Conservation (phyloP, 345 rosid genomes). For the Eucalyptus dawsonii region DNA sequence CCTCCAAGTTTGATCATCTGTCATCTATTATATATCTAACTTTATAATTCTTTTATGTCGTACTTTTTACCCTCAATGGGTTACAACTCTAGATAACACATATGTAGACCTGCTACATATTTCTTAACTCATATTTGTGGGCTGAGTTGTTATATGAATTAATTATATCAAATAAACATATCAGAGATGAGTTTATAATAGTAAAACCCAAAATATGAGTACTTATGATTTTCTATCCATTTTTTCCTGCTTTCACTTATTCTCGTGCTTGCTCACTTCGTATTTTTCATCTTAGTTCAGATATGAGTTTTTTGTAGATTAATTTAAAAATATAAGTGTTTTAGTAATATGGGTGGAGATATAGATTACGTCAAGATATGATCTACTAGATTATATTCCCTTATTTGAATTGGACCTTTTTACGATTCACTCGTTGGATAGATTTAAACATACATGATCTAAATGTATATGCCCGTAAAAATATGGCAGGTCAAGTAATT, state of each 20-base stretch:
- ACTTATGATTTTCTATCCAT: too few species aligned
- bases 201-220: too few species aligned
- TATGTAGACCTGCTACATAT: rapidly evolving
- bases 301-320: rapidly evolving
- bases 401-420: too few species aligned
- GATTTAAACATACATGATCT: not conserved
- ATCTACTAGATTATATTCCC: too few species aligned
- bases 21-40: not conserved
- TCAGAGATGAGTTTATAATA: too few species aligned
- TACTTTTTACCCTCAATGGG: not conserved
- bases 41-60: not conserved
- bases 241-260: not conserved
- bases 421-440: too few species aligned
- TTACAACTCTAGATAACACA: not conserved
- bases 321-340: too few species aligned
- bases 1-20: not conserved
- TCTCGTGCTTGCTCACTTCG: rapidly evolving
- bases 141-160: too few species aligned
- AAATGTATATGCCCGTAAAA: not conserved
- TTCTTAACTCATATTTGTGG: too few species aligned
- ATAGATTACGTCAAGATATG: rapidly evolving
- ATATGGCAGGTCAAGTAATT: too few species aligned
- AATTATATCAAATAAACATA: too few species aligned
- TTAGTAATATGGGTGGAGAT: rapidly evolving
- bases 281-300: too few species aligned